Base-by-base conservation (phyloP, 2,329 filamentous ascomycete species). In the Fusarium chuoi region DNA sequence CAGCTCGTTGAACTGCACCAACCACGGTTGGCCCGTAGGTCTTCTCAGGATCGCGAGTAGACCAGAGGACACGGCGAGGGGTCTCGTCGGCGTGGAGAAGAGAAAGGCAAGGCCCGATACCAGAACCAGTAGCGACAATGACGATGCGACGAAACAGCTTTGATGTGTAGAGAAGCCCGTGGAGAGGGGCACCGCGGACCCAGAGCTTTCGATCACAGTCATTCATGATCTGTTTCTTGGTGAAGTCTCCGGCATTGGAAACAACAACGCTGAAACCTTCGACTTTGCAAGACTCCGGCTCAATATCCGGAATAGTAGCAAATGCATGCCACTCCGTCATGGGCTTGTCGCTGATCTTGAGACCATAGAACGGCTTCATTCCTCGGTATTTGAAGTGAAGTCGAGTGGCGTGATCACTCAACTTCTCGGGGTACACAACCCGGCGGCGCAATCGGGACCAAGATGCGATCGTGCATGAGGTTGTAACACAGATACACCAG, bases 331-430 rank as follows among this genome's bases (percentile, higher is more conserved):
- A 68, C 2, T 68, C 65, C 0, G 64, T 68, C 33, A 68, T 18
- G 3, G 65, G 65, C 48, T 68, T 68, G 6, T 68, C 65, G n/a
- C 65, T 68, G 6, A 68, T 68, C n/a, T 68, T 68, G n/a, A 68
- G 64, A 2, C 65, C 65, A 10, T 68, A 68, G 26, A 68, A 68
- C 0, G 65, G 65, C 9, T 68, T 68, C 65, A 68, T 68, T 5
- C 64, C 64, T 20, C 65, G 35, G n/a, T 68, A 68, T 15, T 68
- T 68, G 64, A 68, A 68, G 55, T 68, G 65, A 7, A 68, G 64
- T 7, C 65, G 65, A 11, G 65, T 68, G 3, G 65, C 64, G 7
- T 68, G 65, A 13, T 68, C 64, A 8, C 65, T 68, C 10, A 68
- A 4, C 42, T 68, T 68, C 42, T 68, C 64, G 3, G 65, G 65